Base-by-base conservation (phyloP, 2,329 filamentous ascomycete genomes). In the Cladorrhinum sp. region DNA sequence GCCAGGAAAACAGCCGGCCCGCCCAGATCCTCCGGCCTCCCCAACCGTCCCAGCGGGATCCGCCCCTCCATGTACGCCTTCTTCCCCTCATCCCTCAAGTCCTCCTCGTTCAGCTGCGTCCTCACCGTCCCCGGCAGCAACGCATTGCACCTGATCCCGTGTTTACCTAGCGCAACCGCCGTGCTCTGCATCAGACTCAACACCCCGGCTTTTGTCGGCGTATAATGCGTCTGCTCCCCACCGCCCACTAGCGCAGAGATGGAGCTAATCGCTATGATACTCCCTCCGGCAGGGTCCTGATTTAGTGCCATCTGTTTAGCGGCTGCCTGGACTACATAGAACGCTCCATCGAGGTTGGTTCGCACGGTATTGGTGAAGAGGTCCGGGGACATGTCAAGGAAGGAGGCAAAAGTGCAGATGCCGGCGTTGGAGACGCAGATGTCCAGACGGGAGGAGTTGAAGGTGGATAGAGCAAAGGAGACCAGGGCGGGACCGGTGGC, bases 391-490 rank as follows among this genome's bases (percentile, higher is more conserved):
- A 96, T 82, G 20, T 88, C 86, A 23, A 97, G 76, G 71, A 97
- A 96, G 66, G 96, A 90, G 61, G 89, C 88, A 75, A 97, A 97
- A 65, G 90, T 84, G 79, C 92, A 96, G 62, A 96, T 84, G 6
- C 92, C 92, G 3, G 92, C 92, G 77, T 96, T 96, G 73, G 87
- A 91, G 26, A 96, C 89, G 74, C 94, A 94, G 6, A 96, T 79
- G 74, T 92, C 88, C 33, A 92, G 76, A 3, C 85, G 79, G 0
- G 76, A 75, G 3, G 77, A 72, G 14, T 81, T 79, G 72, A 86
- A 89, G 61, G 77, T 75, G 61, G 82, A 73, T 1, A 93, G 87
- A 0, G 89, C 87, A 65, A 82, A 80, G 12, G 78, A 76, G 5
- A 96, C 87, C 23, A 96, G 82, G 26, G 82, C 77, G 49, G 80